Evolutionary conservation across 2,329 filamentous ascomycete genomes (phyloP), one percentile per base, ranked within the genome.

Genomic region (Clarireedia hainanense): DNA sequence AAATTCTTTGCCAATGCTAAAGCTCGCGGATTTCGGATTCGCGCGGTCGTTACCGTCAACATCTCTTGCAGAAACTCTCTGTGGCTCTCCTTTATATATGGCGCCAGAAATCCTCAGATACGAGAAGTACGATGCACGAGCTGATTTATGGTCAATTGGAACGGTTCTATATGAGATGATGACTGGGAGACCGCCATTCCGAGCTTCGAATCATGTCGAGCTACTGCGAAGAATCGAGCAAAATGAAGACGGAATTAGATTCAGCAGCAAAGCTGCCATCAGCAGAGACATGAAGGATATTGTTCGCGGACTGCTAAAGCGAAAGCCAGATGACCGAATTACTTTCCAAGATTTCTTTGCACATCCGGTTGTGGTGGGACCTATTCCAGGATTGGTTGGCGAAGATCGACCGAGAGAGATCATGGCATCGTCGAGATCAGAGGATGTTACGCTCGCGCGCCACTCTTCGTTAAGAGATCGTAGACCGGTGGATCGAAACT

Each of bases 1-100:
- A 30, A 79, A 83, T 52, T 94, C 91, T 17, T 74, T 99, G 43
- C 94, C 94, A 4, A 95, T 97, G 86, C 81, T 99, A 58, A 99
- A 99, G 74, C 85, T 99, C 64, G 94, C 94, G 56, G 94, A 99
- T 74, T 99, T 99, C 68, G 94, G 94, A n/a, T 99, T 99, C 69
- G 94, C 94, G 55, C 85, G 94, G 55, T 90, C 95, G 55, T 75
- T 99, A 49, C 92, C 94, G 2, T 85, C 89, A 6, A 95, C 92
- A 0, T 92, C 91, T 5, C 79, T 99, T 60, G 94, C 94, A 10
- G 94, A 99, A 70, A 99, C 94, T 0, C 81, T 99, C 0, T 99
- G 94, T 71, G 94, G 94, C 17, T 97, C 94, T 12, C 94, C 94
- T 9, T 76, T 99, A 26, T 99, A 99, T 74, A 99, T 99, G 94